Evolutionary conservation across 2,329 filamentous ascomycete genomes (phyloP), one percentile per base, ranked within the genome.

Genomic region (Trichoderma breve): DNA sequence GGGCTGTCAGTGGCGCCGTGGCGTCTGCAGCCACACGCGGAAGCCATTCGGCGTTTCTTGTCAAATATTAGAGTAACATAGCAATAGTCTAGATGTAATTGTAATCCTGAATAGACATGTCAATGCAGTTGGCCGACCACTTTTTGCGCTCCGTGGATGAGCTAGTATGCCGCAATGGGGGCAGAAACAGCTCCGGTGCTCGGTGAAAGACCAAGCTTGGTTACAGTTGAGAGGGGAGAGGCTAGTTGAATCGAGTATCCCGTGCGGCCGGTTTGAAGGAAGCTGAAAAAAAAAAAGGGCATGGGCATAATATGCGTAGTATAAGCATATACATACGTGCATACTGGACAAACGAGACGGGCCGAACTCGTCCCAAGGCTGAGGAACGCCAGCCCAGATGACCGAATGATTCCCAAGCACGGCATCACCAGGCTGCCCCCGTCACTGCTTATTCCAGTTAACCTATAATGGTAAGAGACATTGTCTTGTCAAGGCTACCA

Each of bases 51-150:
- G 60, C 67, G 71, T 34, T 71, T 70, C 71, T 70, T 70, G 26
- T 51, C 34, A 51, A 51, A 34, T 36, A 51, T 24, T 47, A 70
- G 39, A 53, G 21, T n/a, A 70, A 18, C 36, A 26, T n/a, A 47
- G 24, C 15, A 63, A 72, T 72, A 72, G 67, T 70, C 36, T 34
- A 61, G 57, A 72, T 51, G 71, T 66, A 70, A 72, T 70, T 34
- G 24, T 72, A 72, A 71, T 71, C 47, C 14, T n/a, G 2, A 70
- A 47, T 28, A n/a, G 28, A 51, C 24, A 53, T 18, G 6, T 60
- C 18, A 14, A 18, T 62, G 14, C 21, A 34, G 39, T 62, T 70
- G 34, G 67, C 67, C 57, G 57, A 62, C 30, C 15, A 47, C 14
- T 1, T 53, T 39, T 61, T n/a, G 30, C 34, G 28, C 21, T 36